Conservation (phyloP, 805 yeast genomes). For the Hanseniaspora nectarophila region DNA sequence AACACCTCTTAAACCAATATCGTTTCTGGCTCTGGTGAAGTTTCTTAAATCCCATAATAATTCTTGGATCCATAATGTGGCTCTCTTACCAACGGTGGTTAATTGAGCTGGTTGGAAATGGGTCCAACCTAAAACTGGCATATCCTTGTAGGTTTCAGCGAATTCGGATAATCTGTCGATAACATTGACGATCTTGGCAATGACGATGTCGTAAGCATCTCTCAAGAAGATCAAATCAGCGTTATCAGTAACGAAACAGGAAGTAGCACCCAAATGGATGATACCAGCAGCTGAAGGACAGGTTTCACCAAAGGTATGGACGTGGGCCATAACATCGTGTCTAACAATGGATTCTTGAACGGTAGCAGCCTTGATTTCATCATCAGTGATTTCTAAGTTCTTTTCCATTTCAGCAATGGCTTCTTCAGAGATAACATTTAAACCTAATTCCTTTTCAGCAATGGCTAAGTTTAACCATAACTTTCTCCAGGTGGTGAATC, state of each 20-base stretch:
- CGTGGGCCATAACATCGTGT: conserved; percentile 99
- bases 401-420: conserved; percentile 77
- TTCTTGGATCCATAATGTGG: conserved; percentile 95
- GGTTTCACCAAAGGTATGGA: conserved; percentile 82
- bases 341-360: conserved; percentile 94
- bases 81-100: conserved; percentile 97
- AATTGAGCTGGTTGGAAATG: conserved; percentile 99
- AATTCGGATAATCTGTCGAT: conserved; percentile 79
- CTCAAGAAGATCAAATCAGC: conserved; percentile 94
- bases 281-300: conserved; percentile 97
- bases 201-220: conserved; percentile 85
- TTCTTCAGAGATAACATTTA: conserved; percentile 72
- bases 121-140: conserved; percentile 97
- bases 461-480: conserved; percentile 90
- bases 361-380: conserved; percentile 78
- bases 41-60: conserved; percentile 95
- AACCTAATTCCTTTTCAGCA: conserved; percentile 88
- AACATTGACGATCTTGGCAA: conserved; percentile 91
- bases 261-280: conserved; percentile 95
- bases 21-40: conserved; percentile 90
- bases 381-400: conserved; percentile 77
- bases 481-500: conserved; percentile 97
- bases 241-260: conserved; percentile 94
- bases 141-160: conserved; percentile 83
- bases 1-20: conserved; percentile 91